These are phyloP conservation scores for Dicorynia guianensis DNA, from an alignment of 306 rosid species.

Conservation along the genomic window DNA sequence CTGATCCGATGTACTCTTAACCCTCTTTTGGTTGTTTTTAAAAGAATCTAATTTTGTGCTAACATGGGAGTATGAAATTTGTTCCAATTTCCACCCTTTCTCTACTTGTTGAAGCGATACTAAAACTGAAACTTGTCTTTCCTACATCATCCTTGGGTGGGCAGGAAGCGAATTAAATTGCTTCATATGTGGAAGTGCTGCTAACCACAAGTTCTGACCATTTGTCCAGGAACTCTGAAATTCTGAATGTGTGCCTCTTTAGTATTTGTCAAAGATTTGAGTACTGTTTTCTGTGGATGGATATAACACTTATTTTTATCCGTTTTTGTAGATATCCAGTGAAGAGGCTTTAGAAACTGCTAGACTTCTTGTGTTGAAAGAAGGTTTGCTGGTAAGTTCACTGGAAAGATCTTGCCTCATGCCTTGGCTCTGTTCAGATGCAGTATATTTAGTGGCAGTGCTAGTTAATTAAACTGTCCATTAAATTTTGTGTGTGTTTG, in stretches of 20 bases:
- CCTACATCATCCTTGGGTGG: constrained; percentile 10
- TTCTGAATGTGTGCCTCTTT: not conserved
- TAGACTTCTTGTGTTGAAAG: constrained; percentile 81
- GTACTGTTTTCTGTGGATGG: not conserved
- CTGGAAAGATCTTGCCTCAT: constrained; percentile 18
- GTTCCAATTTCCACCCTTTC: not conserved
- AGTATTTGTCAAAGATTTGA: not conserved
- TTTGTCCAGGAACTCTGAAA: constrained; percentile 18
- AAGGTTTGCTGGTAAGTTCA: constrained; percentile 77
- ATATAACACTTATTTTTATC: constrained; percentile 20
- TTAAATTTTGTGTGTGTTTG: constrained; percentile 16
- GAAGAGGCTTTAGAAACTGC: constrained; percentile 92
- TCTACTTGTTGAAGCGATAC: not conserved
- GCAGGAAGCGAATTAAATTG: not conserved
- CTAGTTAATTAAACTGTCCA: constrained; percentile 12
- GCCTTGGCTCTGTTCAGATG: constrained; percentile 1
- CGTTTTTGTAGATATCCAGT: constrained; percentile 76
- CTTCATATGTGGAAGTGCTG: constrained; percentile 3
- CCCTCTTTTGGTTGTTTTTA: not conserved
- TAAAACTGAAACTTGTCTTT: not conserved
- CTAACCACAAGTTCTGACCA: not conserved
- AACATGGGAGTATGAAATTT: constrained; percentile 1
- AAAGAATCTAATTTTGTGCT: constrained; percentile 1
- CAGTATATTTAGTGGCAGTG: constrained; percentile 4
- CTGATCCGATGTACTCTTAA: not conserved